Evolutionary conservation across 139 green algal genomes (phyloP).

Genomic region (Gonium pectorale): DNA sequence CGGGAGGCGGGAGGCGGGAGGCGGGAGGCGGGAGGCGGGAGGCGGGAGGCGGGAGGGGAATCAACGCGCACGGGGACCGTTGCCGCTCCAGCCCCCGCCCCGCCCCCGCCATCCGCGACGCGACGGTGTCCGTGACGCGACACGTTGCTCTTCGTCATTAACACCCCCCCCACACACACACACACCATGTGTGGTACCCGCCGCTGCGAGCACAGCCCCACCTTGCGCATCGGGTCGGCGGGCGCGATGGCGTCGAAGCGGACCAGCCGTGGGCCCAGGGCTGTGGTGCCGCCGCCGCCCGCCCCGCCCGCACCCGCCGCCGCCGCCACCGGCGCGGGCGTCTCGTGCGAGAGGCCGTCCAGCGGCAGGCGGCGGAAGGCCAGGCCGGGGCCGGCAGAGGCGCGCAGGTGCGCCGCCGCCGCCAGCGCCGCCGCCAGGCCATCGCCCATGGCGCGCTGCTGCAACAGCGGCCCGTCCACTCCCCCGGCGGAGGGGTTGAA

Average conservation of each 20-base stretch:
- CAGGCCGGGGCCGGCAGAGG: constrained; percentile 23
- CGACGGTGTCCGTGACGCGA: too few species aligned
- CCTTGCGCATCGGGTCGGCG: constrained; percentile 19
- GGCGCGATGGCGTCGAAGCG: constrained; percentile 59
- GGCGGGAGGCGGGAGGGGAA: too few species aligned
- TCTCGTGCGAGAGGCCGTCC: constrained; percentile 38
- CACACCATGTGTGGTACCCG: too few species aligned
- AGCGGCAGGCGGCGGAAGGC: constrained; percentile 62
- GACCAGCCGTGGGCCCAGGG: constrained; percentile 33
- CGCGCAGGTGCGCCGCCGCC: constrained; percentile 38
- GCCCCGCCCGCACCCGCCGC: constrained; percentile 9
- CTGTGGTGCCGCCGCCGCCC: constrained; percentile 5
- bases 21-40: too few species aligned
- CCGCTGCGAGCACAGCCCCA: too few species aligned
- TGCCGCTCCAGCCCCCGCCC: too few species aligned
- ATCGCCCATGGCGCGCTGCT: background rate
- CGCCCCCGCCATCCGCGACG: too few species aligned
- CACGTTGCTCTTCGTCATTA: too few species aligned
- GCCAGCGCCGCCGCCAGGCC: constrained; percentile 16
- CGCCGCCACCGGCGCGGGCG: constrained; percentile 4
- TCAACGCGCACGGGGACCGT: too few species aligned
- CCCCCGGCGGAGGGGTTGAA: constrained; percentile 37
- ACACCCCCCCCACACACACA: too few species aligned
- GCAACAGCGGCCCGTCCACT: background rate
- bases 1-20: too few species aligned